A percentile compares a stretch with the other conserved stretches of the same genome.
Conservation (phyloP, 768 basidiomycete genomes). For the Holtermanniella nyarrowii region DNA sequence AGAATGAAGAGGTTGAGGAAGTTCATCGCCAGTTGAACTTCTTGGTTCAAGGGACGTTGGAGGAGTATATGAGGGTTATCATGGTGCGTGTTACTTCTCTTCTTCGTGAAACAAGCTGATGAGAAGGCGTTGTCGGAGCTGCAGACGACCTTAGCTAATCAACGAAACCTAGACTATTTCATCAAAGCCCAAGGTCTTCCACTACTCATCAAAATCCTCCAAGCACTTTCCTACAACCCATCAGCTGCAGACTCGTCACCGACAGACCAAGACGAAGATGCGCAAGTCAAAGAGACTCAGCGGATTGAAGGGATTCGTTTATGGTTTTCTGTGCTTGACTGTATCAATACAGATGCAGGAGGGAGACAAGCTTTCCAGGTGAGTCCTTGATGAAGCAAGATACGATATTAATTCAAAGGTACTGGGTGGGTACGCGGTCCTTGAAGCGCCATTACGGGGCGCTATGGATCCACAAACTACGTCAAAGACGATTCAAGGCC, state of each 20-base stretch:
- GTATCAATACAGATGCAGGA: conserved; percentile 20
- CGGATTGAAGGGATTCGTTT: conserved; percentile 26
- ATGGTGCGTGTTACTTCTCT: background rate
- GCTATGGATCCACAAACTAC: no score
- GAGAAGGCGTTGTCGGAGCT: background rate
- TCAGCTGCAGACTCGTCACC: no score
- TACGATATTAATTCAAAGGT: background rate
- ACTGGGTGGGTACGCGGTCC: no score
- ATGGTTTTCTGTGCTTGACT: conserved; percentile 20
- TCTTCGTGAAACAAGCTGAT: no score
- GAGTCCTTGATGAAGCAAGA: background rate
- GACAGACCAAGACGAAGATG: conserved; percentile 11
- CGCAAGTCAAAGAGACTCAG: conserved; percentile 29
- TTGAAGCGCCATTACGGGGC: no score
- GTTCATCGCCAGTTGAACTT: background rate
- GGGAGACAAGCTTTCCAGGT: conserved; percentile 18
- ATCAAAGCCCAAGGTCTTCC: background rate
- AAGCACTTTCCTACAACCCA: background rate
- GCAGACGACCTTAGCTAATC: background rate
- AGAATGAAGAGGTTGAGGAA: background rate
- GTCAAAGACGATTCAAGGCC: background rate
- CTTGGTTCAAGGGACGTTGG: background rate
- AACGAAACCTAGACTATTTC: background rate
- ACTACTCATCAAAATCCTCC: background rate
- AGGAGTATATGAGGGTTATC: background rate